Evolutionary conservation across 2,329 filamentous ascomycete genomes (phyloP).

Genomic region (Verticillium tricorpus): DNA sequence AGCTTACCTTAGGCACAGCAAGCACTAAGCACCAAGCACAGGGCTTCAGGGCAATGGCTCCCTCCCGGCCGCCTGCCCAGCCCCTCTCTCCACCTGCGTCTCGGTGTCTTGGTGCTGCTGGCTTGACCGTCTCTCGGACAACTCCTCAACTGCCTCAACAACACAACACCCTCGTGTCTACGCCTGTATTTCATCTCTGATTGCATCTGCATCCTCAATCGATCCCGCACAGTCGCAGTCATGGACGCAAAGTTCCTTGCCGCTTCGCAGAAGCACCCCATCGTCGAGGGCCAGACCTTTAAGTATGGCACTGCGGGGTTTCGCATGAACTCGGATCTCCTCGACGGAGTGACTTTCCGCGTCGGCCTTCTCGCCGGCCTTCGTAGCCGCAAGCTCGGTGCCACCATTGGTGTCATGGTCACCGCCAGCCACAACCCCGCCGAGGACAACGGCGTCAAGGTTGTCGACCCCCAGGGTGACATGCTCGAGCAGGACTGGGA

Average conservation of each 20-base stretch:
- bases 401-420: conserved; percentile 95
- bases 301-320: conserved; percentile 66
- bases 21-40: neutral
- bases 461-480: conserved; percentile 95
- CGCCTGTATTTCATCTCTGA: neutral
- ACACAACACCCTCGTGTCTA: neutral
- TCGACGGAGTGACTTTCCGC: conserved; percentile 88
- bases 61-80: neutral
- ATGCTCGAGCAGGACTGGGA: conserved; percentile 98
- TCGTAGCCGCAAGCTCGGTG: conserved; percentile 83
- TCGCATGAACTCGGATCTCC: conserved; percentile 69
- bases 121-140: neutral
- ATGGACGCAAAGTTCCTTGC: conserved; percentile 55
- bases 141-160: neutral
- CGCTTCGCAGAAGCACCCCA: conserved; percentile 59
- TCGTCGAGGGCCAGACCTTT: conserved; percentile 50
- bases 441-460: conserved; percentile 87
- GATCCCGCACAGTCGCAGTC: conserved; percentile 8
- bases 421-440: conserved; percentile 91
- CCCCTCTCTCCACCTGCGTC: neutral
- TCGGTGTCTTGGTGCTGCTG: neutral
- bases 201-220: neutral
- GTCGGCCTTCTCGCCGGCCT: conserved; percentile 86
- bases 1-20: neutral
- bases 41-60: neutral